Conservation (phyloP, 805 yeast genomes). For the Ogataea neopini region DNA sequence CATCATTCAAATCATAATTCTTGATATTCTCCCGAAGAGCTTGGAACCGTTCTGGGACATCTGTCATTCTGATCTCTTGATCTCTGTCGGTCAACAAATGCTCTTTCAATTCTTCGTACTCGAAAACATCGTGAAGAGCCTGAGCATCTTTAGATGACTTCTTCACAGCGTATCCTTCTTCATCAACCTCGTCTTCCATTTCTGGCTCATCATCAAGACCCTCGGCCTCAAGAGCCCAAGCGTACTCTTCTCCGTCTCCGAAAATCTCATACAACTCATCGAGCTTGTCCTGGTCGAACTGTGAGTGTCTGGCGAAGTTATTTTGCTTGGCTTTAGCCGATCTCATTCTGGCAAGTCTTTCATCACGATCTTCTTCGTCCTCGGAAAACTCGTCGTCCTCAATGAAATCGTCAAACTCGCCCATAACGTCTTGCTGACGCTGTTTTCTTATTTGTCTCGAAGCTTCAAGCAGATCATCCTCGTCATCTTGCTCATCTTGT, state of each 20-base stretch:
- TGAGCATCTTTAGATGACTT: conserved; percentile 41
- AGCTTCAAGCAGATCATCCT: conserved; percentile 34
- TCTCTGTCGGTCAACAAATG: conserved; percentile 91
- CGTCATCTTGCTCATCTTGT: conserved; percentile 37
- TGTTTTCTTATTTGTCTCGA: conserved; percentile 29
- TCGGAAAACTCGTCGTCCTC: conserved; percentile 96
- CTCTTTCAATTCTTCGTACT: conserved; percentile 88
- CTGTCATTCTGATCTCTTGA: conserved; percentile 80
- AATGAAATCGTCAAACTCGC: conserved; percentile 94
- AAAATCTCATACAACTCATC: conserved; percentile 93
- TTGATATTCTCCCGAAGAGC: conserved; percentile 66
- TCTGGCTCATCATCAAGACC: conserved; percentile 50
- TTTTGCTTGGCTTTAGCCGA: conserved; percentile 34
- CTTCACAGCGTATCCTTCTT: conserved; percentile 33
- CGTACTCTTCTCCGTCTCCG: conserved; percentile 96
- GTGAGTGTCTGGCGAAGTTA: conserved; percentile 36
- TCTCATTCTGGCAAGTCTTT: conserved; percentile 38
- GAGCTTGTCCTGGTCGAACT: conserved; percentile 84
- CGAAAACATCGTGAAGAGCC: conserved; percentile 86
- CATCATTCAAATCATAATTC: conserved; percentile 65
- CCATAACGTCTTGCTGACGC: conserved; percentile 42
- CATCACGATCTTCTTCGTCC: conserved; percentile 69
- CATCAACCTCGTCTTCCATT: conserved; percentile 40
- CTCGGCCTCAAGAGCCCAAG: conserved; percentile 96
- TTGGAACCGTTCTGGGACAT: conserved; percentile 92